These are phyloP conservation scores for Aspergillus campestris DNA, from an alignment of 495 filamentous ascomycete species.

Conservation along the genomic window DNA sequence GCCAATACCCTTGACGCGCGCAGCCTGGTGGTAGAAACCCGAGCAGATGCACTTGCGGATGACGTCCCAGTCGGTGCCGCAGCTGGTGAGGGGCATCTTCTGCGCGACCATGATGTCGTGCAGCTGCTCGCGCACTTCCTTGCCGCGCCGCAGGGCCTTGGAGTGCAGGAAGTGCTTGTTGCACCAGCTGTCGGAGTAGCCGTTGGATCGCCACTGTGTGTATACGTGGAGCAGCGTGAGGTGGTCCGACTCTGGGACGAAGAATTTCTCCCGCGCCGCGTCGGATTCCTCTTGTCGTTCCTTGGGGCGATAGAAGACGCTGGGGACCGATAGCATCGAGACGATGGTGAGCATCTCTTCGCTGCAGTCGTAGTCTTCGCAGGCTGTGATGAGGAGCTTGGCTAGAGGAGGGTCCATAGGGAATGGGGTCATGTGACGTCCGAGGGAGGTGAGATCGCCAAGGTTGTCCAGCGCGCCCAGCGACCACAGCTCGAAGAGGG, in stretches of 20 bases:
- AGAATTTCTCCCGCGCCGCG: slow-evolving; percentile 95
- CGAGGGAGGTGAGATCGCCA: slow-evolving; percentile 80
- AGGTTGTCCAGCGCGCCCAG: slow-evolving; percentile 90
- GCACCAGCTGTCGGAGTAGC: slow-evolving; percentile 87
- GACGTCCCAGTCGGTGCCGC: slow-evolving; percentile 93
- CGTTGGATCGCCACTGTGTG: slow-evolving; percentile 89
- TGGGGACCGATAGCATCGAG: slow-evolving; percentile 94
- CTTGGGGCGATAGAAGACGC: slow-evolving; percentile 94
- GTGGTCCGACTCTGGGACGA: slow-evolving; percentile 95
- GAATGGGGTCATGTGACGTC: slow-evolving; percentile 90
- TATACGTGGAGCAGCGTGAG: slow-evolving; percentile 94
- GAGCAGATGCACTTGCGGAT: slow-evolving; percentile 95
- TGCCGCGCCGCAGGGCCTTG: slow-evolving; percentile 81
- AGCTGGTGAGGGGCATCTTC: slow-evolving; percentile 79
- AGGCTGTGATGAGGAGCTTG: slow-evolving; percentile 84
- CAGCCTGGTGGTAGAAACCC: slow-evolving; percentile 98
- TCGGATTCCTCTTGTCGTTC: slow-evolving; percentile 97
- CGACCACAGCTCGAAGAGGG: slow-evolving; percentile 96
- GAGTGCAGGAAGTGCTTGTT: slow-evolving; percentile 85
- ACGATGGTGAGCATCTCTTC: slow-evolving; percentile 99
- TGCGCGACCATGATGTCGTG: slow-evolving; percentile 91
- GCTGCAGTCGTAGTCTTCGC: slow-evolving; percentile 80
- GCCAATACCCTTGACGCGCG: slow-evolving; percentile 89
- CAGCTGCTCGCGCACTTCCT: slow-evolving; percentile 90
- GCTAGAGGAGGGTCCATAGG: slow-evolving; percentile 93